Evolutionary conservation across 2,329 filamentous ascomycete genomes (phyloP).

Genomic region (Fusarium tupiense): DNA sequence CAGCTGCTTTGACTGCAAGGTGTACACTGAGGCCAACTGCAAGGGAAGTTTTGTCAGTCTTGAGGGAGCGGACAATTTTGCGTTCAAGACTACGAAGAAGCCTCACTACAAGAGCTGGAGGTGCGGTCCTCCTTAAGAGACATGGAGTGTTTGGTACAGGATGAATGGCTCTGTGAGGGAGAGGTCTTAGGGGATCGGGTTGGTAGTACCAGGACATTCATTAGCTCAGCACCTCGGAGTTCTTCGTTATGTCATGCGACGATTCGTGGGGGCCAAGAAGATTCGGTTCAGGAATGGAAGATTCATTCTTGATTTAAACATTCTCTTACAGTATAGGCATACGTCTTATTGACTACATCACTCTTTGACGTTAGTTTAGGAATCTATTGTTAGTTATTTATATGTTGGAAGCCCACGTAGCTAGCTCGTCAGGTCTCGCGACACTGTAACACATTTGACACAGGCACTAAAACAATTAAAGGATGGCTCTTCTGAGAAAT

Average conservation of each 20-base stretch:
- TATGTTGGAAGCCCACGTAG: neutral
- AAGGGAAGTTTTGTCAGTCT: neutral
- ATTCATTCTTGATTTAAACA: neutral
- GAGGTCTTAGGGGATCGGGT: neutral
- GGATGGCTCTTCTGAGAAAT: too few species aligned
- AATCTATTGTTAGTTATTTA: neutral
- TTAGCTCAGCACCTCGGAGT: neutral
- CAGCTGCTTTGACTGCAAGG: conserved; percentile 6
- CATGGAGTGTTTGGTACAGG: rapidly evolving
- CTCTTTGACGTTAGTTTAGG: neutral
- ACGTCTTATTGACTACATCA: neutral
- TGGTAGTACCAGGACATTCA: neutral
- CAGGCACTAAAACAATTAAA: too few species aligned
- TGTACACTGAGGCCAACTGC: neutral
- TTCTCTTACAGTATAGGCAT: neutral
- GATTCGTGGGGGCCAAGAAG: neutral
- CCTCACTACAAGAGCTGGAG: neutral
- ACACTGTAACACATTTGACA: too few species aligned
- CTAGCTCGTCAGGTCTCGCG: too few species aligned
- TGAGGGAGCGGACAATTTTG: neutral
- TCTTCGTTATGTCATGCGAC: rapidly evolving
- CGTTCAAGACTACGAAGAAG: neutral
- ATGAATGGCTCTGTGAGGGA: neutral
- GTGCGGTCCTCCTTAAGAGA: neutral
- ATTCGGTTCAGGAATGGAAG: neutral